phyloP scores from a whole-genome alignment of 495 filamentous ascomycete genomes.

The Baudoinia panamericana region DNA sequence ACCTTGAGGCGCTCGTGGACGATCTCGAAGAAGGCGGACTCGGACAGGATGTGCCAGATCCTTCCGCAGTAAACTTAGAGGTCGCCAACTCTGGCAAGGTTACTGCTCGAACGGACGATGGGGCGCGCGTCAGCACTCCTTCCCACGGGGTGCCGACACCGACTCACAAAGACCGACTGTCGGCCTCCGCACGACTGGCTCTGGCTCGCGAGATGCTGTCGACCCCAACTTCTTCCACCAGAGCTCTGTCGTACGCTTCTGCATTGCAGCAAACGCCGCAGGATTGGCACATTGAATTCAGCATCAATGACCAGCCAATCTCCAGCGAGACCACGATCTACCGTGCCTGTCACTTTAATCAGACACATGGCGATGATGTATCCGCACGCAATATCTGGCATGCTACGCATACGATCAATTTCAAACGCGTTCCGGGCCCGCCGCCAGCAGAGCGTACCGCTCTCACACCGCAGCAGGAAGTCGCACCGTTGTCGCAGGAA shows the following conservation, averaged over 20 bases:
- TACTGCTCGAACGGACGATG: slow-evolving; percentile 93
- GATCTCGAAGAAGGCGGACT: slow-evolving; percentile 74
- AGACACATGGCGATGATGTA: slow-evolving; percentile 51
- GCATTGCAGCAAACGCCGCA: slow-evolving; percentile 67
- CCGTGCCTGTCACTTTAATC: slow-evolving; percentile 72
- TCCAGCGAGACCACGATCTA: slow-evolving; percentile 93
- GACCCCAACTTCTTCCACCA: slow-evolving; percentile 33
- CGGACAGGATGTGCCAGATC: slow-evolving; percentile 63
- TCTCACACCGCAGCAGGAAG: slow-evolving; percentile 39
- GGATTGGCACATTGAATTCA: slow-evolving; percentile 98
- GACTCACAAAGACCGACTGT: slow-evolving; percentile 28
- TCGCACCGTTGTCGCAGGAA: slow-evolving; percentile 28
- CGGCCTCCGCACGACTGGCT: slow-evolving; percentile 37
- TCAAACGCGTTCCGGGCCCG: slow-evolving; percentile 76
- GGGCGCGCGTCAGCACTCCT: slow-evolving; percentile 78
- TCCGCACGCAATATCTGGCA: slow-evolving; percentile 73
- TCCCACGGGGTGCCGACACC: slow-evolving; percentile 42
- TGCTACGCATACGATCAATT: slow-evolving; percentile 79
- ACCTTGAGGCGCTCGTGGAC: slow-evolving; percentile 75
- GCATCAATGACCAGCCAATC: slow-evolving; percentile 68
- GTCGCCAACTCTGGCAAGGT: slow-evolving; percentile 82
- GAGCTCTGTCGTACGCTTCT: slow-evolving; percentile 64
- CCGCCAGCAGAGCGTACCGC: slow-evolving; percentile 59
- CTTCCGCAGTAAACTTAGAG: slow-evolving; percentile 84
- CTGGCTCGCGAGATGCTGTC: slow-evolving; percentile 25